Conservation (phyloP, 2,329 filamentous ascomycete genomes). For the Tolypocladium cylindrosporum region DNA sequence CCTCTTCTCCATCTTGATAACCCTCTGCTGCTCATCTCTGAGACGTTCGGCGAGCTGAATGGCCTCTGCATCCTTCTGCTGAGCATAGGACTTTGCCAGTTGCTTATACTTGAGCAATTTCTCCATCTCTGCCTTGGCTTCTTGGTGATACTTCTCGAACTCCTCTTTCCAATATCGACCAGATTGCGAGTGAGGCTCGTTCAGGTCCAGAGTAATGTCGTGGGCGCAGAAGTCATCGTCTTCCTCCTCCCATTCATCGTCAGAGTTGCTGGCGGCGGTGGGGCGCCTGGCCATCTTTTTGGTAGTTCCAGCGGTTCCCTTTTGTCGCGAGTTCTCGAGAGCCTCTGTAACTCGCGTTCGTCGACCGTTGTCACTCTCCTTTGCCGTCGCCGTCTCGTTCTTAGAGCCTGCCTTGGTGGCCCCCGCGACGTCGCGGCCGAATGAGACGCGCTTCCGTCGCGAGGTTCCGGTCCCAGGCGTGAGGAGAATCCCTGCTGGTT, state of each 20-base stretch:
- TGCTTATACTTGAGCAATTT: slow-evolving; percentile 73
- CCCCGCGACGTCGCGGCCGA: slow-evolving; percentile 44
- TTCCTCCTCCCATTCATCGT: slow-evolving; percentile 46
- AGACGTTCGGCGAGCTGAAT: slow-evolving; percentile 55
- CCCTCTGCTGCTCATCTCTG: slow-evolving; percentile 56
- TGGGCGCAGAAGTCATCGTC: slow-evolving; percentile 36
- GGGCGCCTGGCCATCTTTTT: not conserved
- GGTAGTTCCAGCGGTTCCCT: slow-evolving; percentile 16
- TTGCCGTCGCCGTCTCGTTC: slow-evolving; percentile 16
- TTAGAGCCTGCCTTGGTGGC: slow-evolving; percentile 26
- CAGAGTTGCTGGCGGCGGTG: slow-evolving; percentile 11
- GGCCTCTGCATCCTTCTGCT: slow-evolving; percentile 66
- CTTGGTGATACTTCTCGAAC: slow-evolving; percentile 63
- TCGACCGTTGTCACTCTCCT: slow-evolving; percentile 3
- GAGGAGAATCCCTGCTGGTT: slow-evolving; percentile 49
- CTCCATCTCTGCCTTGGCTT: slow-evolving; percentile 64
- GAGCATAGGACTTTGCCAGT: slow-evolving; percentile 67
- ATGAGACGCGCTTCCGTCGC: slow-evolving; percentile 55
- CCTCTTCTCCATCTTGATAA: slow-evolving; percentile 52
- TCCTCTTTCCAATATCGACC: slow-evolving; percentile 74
- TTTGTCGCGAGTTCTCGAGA: slow-evolving; percentile 30
- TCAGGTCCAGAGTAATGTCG: slow-evolving; percentile 60
- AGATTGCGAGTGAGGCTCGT: slow-evolving; percentile 64
- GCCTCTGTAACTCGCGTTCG: slow-evolving; percentile 32
- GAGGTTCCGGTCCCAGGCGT: slow-evolving; percentile 53